phyloP scores from a whole-genome alignment of 345 rosid species.

The Schrenkiella parvula region DNA sequence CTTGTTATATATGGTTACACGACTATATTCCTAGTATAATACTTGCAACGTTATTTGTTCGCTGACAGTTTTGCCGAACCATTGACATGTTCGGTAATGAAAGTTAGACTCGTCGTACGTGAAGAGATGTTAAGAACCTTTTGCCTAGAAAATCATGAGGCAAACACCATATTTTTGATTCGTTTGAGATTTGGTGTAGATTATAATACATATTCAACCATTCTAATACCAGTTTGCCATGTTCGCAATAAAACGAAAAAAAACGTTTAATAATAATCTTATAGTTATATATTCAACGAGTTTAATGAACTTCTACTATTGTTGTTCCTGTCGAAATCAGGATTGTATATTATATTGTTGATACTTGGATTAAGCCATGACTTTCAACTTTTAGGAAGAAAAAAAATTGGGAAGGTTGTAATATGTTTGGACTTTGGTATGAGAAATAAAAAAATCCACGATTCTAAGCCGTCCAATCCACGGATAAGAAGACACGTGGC shows the following conservation, averaged over 20 bases:
- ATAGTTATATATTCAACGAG: neutral
- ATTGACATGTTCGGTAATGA: neutral
- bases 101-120: neutral
- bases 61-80: neutral
- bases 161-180: neutral
- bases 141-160: neutral
- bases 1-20: neutral
- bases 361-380: neutral
- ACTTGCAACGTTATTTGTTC: neutral
- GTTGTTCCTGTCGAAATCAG: neutral
- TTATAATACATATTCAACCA: neutral
- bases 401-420: neutral
- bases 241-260: neutral
- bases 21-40: neutral
- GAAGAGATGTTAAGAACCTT: neutral
- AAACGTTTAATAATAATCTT: neutral
- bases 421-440: slow-evolving; percentile 28
- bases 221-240: neutral
- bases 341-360: neutral
- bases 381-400: neutral
- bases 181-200: neutral
- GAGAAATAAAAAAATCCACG: neutral
- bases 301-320: neutral
- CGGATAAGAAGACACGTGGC: slow-evolving; percentile 23
- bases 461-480: slow-evolving; percentile 33